Percentiles rank a stretch among this genome's conserved stretches.
Evolutionary conservation across 2,329 filamentous ascomycete species (phyloP).

Genomic region (Aureobasidium zeae): DNA sequence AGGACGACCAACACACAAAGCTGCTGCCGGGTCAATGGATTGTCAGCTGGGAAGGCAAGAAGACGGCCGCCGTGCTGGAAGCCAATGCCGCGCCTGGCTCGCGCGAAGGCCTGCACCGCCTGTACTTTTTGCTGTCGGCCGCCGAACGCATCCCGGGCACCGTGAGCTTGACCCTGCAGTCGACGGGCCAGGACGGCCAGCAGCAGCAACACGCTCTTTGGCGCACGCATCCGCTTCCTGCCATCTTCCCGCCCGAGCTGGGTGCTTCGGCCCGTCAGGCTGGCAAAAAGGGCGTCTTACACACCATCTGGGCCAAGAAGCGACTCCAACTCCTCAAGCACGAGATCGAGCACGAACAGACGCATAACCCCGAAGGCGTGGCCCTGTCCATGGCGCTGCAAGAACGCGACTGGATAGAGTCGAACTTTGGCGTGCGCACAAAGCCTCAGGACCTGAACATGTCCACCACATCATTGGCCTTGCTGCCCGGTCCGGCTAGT

Average conservation of each 20-base stretch:
- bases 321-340: constrained; percentile 63
- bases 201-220: constrained; percentile 37
- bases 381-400: constrained; percentile 74
- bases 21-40: constrained; percentile 54
- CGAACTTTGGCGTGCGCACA: constrained; percentile 60
- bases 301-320: constrained; percentile 85
- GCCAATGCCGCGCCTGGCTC: constrained; percentile 48
- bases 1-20: constrained; percentile 48
- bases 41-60: constrained; percentile 74
- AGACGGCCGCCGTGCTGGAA: constrained; percentile 51
- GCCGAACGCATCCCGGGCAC: constrained; percentile 61
- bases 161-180: constrained; percentile 54
- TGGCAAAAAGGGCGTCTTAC: constrained; percentile 71
- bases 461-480: constrained; percentile 22
- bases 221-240: constrained; percentile 70
- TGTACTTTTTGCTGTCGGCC: constrained; percentile 75
- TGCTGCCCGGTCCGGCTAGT: constrained; percentile 47
- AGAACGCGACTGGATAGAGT: constrained; percentile 77
- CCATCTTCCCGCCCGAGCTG: constrained; percentile 72
- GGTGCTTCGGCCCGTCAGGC: constrained; percentile 56
- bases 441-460: constrained; percentile 34
- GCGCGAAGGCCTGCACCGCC: constrained; percentile 43
- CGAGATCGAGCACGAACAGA: constrained; percentile 67
- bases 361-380: constrained; percentile 68
- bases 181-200: constrained; percentile 29